Conservation (phyloP, 768 basidiomycete species). For the Pleurotus giganteus region DNA sequence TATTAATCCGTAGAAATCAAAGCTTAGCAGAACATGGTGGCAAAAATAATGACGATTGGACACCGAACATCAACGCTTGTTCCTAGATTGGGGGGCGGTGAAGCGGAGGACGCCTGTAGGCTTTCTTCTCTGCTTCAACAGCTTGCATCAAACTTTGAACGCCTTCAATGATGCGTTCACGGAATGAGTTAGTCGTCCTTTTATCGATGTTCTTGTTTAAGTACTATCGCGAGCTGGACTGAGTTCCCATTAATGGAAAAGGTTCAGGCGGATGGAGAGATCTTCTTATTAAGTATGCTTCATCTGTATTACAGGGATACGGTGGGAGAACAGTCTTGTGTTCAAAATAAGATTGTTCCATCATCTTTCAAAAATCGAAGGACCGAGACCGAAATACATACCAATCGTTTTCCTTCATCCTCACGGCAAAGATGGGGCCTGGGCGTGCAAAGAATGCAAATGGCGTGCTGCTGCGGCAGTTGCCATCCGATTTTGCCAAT, state of each 20-base stretch:
- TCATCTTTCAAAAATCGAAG: neutral
- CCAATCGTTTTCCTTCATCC: slow-evolving; percentile 29
- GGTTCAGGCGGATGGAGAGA: slow-evolving; percentile 6
- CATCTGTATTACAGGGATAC: slow-evolving; percentile 26
- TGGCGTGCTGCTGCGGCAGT: slow-evolving; percentile 50
- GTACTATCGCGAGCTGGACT: slow-evolving; percentile 43
- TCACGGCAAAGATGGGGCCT: slow-evolving; percentile 41
- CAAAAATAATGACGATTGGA: neutral
- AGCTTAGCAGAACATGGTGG: neutral
- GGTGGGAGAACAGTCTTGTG: slow-evolving; percentile 46
- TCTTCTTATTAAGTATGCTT: slow-evolving; percentile 16
- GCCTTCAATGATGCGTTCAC: slow-evolving; percentile 35
- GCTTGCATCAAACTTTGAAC: slow-evolving; percentile 32
- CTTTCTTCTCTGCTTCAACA: slow-evolving; percentile 27
- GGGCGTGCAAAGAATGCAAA: slow-evolving; percentile 43
- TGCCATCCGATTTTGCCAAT: slow-evolving; percentile 57
- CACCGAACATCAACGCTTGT: neutral
- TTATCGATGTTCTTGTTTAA: slow-evolving; percentile 46
- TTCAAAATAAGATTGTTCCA: neutral
- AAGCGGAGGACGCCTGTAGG: no score
- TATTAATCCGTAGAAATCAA: neutral
- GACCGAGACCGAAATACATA: slow-evolving; percentile 20
- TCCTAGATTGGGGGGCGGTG: no score
- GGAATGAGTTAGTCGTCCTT: slow-evolving; percentile 48
- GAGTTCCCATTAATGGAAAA: slow-evolving; percentile 51